Conservation (phyloP, 306 rosid genomes). For the Datisca glomerata region DNA sequence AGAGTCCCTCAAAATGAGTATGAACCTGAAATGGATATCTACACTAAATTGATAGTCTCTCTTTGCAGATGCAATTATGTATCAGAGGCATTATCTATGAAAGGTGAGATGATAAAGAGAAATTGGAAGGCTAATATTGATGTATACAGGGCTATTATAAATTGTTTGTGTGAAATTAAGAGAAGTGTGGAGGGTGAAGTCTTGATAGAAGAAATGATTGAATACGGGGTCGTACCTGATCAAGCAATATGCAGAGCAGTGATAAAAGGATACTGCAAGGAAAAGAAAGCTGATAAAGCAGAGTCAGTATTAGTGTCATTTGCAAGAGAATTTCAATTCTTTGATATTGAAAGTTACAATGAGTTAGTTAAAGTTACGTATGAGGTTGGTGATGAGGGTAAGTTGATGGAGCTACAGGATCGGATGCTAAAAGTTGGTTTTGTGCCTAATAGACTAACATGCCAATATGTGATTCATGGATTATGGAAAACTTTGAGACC, state of each 20-base stretch:
- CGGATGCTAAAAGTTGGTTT: slow-evolving; percentile 52
- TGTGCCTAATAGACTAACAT: slow-evolving; percentile 58
- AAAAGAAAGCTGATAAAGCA: slow-evolving; percentile 40
- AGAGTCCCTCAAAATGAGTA: slow-evolving; percentile 39
- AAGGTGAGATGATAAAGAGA: slow-evolving; percentile 31
- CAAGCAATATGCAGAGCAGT: slow-evolving; percentile 36
- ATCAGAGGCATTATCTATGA: slow-evolving; percentile 42
- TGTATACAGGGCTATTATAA: slow-evolving; percentile 42
- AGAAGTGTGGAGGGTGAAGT: slow-evolving; percentile 45
- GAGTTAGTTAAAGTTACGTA: slow-evolving; percentile 32
- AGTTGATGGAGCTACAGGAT: slow-evolving; percentile 68
- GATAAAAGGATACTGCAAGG: slow-evolving; percentile 49
- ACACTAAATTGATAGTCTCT: slow-evolving; percentile 36
- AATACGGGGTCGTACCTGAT: slow-evolving; percentile 43
- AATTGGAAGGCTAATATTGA: slow-evolving; percentile 26
- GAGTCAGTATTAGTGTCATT: slow-evolving; percentile 43
- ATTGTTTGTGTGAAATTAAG: slow-evolving; percentile 31
- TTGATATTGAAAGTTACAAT: slow-evolving; percentile 66
- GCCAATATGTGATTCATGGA: slow-evolving; percentile 48
- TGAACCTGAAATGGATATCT: slow-evolving; percentile 31
- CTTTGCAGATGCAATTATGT: slow-evolving; percentile 36
- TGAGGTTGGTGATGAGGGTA: slow-evolving; percentile 38
- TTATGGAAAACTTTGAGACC: slow-evolving; percentile 38
- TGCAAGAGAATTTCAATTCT: slow-evolving; percentile 47
- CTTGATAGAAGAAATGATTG: slow-evolving; percentile 53